Evolutionary conservation across 179 eudicot species (phyloP).

Genomic region (Spinacia oleracea): DNA sequence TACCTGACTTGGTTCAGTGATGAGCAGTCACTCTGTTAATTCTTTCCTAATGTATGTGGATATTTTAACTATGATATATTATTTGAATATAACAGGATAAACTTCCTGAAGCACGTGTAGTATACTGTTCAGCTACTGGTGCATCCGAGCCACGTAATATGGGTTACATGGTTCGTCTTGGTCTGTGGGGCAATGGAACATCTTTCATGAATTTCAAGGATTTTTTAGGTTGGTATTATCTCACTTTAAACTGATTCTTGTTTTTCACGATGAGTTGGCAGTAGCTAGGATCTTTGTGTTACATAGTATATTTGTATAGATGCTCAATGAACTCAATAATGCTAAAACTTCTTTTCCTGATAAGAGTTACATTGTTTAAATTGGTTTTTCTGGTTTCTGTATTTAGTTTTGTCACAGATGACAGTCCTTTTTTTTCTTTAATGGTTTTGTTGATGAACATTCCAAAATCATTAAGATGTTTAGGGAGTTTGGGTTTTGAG

Average conservation of each 20-base stretch:
- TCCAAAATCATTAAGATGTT: background rate
- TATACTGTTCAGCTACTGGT: slow-evolving; percentile 99
- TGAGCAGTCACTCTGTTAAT: background rate
- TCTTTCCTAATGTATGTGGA: background rate
- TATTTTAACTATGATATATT: slow-evolving; percentile 21
- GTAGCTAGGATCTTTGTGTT: background rate
- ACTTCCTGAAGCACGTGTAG: slow-evolving; percentile 95
- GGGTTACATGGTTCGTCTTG: slow-evolving; percentile 99
- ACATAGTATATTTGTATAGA: background rate
- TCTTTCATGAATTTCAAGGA: slow-evolving; percentile 73
- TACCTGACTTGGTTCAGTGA: background rate
- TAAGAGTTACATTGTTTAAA: background rate
- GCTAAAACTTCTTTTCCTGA: background rate
- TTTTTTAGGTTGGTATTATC: slow-evolving; percentile 64
- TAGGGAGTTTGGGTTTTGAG: background rate
- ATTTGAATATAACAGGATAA: slow-evolving; percentile 54
- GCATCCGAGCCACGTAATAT: slow-evolving; percentile 98
- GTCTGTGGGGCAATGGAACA: slow-evolving; percentile 98
- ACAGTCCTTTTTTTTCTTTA: background rate
- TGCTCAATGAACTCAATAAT: background rate
- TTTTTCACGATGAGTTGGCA: background rate
- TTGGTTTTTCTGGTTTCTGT: background rate
- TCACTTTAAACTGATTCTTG: background rate
- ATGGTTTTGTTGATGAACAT: background rate
- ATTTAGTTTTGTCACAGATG: background rate